These are phyloP conservation scores for Heterobasidion occidentale DNA, from an alignment of 1,284 basidiomycete species.

Conservation along the genomic window DNA sequence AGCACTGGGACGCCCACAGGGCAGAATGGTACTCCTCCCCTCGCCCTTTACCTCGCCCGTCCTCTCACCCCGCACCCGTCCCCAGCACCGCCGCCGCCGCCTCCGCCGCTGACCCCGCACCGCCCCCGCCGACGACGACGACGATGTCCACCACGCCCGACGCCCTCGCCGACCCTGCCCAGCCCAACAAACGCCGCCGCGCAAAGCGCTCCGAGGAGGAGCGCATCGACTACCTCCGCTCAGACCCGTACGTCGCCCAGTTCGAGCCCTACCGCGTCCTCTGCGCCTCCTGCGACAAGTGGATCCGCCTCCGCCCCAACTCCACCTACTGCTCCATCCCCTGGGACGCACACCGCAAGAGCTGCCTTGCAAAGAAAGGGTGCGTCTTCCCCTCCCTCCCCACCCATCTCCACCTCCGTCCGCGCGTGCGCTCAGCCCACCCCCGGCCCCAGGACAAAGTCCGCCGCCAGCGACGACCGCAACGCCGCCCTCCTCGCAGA, in stretches of 20 bases:
- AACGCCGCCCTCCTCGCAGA: slow-evolving; percentile 51
- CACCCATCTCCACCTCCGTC: neutral
- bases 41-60: slow-evolving; percentile 2
- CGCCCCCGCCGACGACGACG: neutral
- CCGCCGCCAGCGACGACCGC: slow-evolving; percentile 24
- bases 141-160: neutral
- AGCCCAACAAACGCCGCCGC: slow-evolving; percentile 42
- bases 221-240: slow-evolving; percentile 63
- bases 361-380: slow-evolving; percentile 69
- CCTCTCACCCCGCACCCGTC: neutral
- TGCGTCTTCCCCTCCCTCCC: slow-evolving; percentile 25
- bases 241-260: slow-evolving; percentile 68
- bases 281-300: slow-evolving; percentile 71
- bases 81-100: slow-evolving; percentile 5
- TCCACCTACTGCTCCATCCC: slow-evolving; percentile 80
- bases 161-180: slow-evolving; percentile 11
- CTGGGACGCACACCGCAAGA: slow-evolving; percentile 74
- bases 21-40: slow-evolving; percentile 37
- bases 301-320: slow-evolving; percentile 74
- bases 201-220: slow-evolving; percentile 75
- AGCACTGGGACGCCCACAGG: slow-evolving; percentile 63
- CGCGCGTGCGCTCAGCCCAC: too few relatives aligned
- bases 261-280: slow-evolving; percentile 74
- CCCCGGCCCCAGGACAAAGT: slow-evolving; percentile 15
- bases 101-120: slow-evolving; percentile 1